Evolutionary conservation across 176 grass and related monocot genomes (phyloP).

Genomic region (Aegilops tauschii): DNA sequence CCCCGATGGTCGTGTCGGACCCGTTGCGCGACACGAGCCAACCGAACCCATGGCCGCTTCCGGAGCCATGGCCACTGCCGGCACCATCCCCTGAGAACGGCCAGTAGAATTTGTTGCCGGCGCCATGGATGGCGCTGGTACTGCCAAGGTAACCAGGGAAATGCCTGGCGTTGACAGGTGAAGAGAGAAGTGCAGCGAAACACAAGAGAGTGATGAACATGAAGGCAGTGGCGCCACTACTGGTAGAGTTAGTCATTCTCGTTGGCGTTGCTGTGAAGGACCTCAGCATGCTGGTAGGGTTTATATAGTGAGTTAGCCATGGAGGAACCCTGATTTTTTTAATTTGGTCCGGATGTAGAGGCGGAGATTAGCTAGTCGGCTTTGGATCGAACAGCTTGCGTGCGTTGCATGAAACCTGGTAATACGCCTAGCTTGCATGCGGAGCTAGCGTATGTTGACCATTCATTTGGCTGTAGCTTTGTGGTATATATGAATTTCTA

Average conservation of each 20-base stretch:
- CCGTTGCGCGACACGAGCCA: conserved; percentile 35
- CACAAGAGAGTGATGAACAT: background rate
- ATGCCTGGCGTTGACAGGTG: conserved; percentile 2
- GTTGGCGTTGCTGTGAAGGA: background rate
- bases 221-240: background rate
- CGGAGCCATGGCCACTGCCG: conserved; percentile 22
- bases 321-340: background rate
- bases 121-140: background rate
- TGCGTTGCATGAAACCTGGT: conserved; percentile 12
- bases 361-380: conserved; percentile 10
- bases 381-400: conserved; percentile 18
- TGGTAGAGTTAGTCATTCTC: conserved; percentile 25
- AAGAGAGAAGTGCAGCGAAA: background rate
- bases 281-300: background rate
- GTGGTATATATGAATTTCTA: background rate
- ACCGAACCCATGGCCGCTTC: conserved; percentile 39
- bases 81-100: background rate
- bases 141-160: conserved; percentile 1
- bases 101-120: conserved; percentile 22
- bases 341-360: conserved; percentile 26
- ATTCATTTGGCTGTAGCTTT: background rate
- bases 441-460: conserved; percentile 22
- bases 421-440: background rate
- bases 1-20: conserved; percentile 27
- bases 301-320: conserved; percentile 22